Evolutionary conservation across 2,329 filamentous ascomycete genomes (phyloP), one percentile per base, ranked within the genome.

Genomic region (Zopfia rhizophila): DNA sequence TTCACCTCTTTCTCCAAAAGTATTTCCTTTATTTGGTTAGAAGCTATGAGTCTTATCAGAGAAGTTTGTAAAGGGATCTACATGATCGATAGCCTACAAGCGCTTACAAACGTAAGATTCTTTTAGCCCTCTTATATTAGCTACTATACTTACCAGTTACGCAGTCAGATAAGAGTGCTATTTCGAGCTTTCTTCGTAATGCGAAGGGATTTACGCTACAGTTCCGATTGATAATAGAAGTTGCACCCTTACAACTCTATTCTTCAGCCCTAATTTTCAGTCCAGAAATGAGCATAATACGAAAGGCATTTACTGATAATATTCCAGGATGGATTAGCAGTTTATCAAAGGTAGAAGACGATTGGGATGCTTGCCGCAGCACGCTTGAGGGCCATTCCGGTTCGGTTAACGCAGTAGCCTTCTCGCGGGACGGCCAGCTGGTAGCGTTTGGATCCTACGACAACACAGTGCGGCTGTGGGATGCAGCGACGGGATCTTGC

Each of bases 1-100:
- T 66, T 3, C 45, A 73, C 38, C 1, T 23, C 0, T 77, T 77
- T 43, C 47, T 78, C 5, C 39, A 55, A 5, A 3, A 43, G 7
- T 66, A 75, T 29, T 63, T 75, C 28, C 70, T 75, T 4, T 55
- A 75, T 36, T n/a, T 77, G 72, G 74, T 51, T 78, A 3, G 74
- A 78, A 42, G 63, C 70, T 19, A 56, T 77, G 1, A 69, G 70
- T 31, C 61, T 74, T 4, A 38, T 70, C 7, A 23, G 32, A 4
- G 42, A 43, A 17, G 50, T 66, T 5, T 43, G 57, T 5, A 28
- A 60, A 30, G 66, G 52, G 1, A 39, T 67, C 1, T 16, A 38
- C 10, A 41, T 51, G 37, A 16, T 47, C 7, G 29, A 35, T 16
- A 33, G 16, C 17, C 25, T 49, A 19, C 22, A 23, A 16, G 16